Percentiles rank a stretch among this genome's conserved stretches.
Conservation (phyloP, 495 filamentous ascomycete genomes). For the Bacidia gigantensis region DNA sequence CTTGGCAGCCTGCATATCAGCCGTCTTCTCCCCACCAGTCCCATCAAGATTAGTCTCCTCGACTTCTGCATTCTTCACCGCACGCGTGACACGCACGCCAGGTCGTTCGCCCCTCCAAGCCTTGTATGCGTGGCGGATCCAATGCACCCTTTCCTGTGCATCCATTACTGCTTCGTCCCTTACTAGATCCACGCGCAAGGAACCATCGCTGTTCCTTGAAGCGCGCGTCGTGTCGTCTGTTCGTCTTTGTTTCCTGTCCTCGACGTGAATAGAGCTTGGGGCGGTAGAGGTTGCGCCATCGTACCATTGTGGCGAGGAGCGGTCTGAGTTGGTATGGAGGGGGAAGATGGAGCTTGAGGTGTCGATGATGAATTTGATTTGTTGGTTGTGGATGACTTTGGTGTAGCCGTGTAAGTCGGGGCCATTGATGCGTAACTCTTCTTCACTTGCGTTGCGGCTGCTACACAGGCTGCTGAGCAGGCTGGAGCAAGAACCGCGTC, state of each 20-base stretch:
- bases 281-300: too few species aligned
- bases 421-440: not conserved
- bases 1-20: not conserved
- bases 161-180: not conserved
- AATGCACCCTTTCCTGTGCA: not conserved
- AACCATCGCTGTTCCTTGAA: not conserved
- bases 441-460: not conserved
- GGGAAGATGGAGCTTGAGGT: too few species aligned
- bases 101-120: not conserved
- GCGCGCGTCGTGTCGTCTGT: not conserved
- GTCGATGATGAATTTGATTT: not conserved
- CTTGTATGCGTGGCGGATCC: too few species aligned
- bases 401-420: not conserved
- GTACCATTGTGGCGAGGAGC: too few species aligned
- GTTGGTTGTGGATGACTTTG: not conserved
- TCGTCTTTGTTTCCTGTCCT: not conserved
- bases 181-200: not conserved
- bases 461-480: not conserved
- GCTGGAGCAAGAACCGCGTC: not conserved
- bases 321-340: too few species aligned
- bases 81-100: not conserved
- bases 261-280: too few species aligned
- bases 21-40: not conserved
- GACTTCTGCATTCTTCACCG: not conserved
- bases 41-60: too few species aligned